Evolutionary conservation across 768 basidiomycete genomes (phyloP), one percentile per base, ranked within the genome.

Genomic region (Lactifluus volemus): DNA sequence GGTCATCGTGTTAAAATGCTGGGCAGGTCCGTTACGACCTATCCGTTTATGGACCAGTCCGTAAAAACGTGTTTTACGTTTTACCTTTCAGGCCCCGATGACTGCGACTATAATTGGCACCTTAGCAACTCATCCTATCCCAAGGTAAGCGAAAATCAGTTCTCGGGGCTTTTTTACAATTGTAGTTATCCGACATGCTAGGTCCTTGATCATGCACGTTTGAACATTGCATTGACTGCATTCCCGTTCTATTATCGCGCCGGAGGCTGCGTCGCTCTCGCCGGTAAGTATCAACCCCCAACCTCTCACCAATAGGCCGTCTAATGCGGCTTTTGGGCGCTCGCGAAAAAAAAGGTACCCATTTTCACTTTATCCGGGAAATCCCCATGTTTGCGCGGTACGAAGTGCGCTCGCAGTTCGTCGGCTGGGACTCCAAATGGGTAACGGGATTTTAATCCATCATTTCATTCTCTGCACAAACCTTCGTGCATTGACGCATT

Each of bases 111-210:
- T 67, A 83, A 88, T 68, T 69, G 79, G 12, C 89, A 92, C 68
- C 76, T 92, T 60, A 89, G 87, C 70, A 92, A 92, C 68, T 89
- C 89, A 0, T 85, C 82, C 55, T 92, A 92, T 63, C 81, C 86
- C 4, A 90, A 89, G 77, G 86, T 81, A 59, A 15, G 74, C 66
- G 29, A 47, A 2, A 25, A 11, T 36, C n/a, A 21, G 7, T 48
- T 39, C 30, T 42, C 25, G 2, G n/a, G 25, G 25, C 25, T 2
- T 25, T 47, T 12, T 47, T 21, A 21, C 21, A 38, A 11, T 38
- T 19, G 45, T 14, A 15, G 30, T 25, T 25, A 25, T 25, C 25
- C 25, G 3, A 29, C 25, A 15, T 45, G 25, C 25, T 2, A 75
- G 75, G 67, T 61, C 42, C 66, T 75, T 11, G 76, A 77, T 53